These are phyloP conservation scores for Xylariaceae sp. DNA, from an alignment of 2,329 filamentous ascomycete species.

Conservation along the genomic window DNA sequence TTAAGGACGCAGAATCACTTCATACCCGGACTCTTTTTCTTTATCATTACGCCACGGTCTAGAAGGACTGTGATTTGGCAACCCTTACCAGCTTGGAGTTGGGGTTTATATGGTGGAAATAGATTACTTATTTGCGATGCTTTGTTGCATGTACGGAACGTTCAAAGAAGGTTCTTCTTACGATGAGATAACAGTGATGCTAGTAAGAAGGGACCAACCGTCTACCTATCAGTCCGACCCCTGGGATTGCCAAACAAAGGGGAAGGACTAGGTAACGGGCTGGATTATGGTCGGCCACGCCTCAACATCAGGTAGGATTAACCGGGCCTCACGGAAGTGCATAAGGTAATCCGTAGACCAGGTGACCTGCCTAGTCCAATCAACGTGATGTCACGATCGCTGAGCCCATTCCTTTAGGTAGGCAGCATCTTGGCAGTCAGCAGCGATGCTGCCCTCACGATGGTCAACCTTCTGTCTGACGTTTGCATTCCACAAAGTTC, in stretches of 20 bases:
- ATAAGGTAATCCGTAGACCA: too few relatives aligned
- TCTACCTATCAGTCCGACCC: background rate
- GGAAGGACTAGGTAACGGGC: too few relatives aligned
- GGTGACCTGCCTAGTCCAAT: too few relatives aligned
- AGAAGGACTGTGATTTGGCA: background rate
- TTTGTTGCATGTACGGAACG: background rate
- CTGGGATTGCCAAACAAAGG: background rate
- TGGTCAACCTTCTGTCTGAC: too few relatives aligned
- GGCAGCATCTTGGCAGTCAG: too few relatives aligned
- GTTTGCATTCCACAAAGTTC: too few relatives aligned
- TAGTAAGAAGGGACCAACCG: background rate
- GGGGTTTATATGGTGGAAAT: slow-evolving; percentile 3
- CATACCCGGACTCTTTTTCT: background rate
- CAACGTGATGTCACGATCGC: too few relatives aligned
- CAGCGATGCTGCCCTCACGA: too few relatives aligned
- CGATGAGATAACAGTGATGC: background rate
- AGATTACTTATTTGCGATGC: background rate
- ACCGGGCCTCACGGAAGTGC: too few relatives aligned
- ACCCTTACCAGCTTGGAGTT: slow-evolving; percentile 11
- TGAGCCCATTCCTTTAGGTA: too few relatives aligned
- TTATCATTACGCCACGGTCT: background rate
- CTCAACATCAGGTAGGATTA: background rate
- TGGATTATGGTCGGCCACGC: background rate
- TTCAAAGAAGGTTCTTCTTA: background rate
- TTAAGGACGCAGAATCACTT: background rate